Conservation (phyloP, 345 rosid species). For the Orychophragmus violaceus region DNA sequence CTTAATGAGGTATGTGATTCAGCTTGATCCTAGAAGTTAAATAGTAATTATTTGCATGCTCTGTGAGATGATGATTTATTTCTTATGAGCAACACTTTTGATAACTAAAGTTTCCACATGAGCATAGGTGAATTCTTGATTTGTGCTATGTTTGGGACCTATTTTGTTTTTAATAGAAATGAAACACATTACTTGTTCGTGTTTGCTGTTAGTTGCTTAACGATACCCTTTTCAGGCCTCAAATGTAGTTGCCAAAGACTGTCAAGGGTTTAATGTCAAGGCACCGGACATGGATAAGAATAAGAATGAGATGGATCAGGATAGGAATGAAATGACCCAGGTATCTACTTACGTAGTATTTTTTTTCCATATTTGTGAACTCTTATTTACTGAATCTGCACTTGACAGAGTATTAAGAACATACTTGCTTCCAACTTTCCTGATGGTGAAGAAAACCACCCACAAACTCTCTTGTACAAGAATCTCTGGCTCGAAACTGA, state of each 20-base stretch:
- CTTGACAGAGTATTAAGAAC: conserved; percentile 65
- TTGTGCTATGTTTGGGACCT: not conserved
- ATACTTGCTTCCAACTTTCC: conserved; percentile 58
- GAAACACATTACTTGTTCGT: conserved; percentile 10
- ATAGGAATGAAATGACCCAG: conserved; percentile 47
- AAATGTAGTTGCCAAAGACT: conserved; percentile 7
- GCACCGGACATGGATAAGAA: conserved; percentile 38
- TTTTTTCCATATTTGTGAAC: not conserved
- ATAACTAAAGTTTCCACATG: not conserved
- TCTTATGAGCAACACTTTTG: not conserved
- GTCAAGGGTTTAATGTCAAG: conserved; percentile 9
- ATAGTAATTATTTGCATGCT: not conserved
- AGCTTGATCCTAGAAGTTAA: not conserved
- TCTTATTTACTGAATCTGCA: conserved; percentile 12
- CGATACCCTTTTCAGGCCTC: conserved; percentile 23
- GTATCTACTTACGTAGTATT: conserved; percentile 32
- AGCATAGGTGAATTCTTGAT: not conserved
- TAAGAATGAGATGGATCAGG: conserved; percentile 40
- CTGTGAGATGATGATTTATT: not conserved
- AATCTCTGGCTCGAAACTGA: conserved; percentile 99
- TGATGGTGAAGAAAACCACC: conserved; percentile 48
- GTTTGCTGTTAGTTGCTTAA: conserved; percentile 13
- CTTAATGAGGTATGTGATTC: conserved; percentile 43
- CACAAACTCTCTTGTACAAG: conserved; percentile 62
- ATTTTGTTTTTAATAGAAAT: not conserved